Percentiles rank a stretch among this genome's conserved stretches.
Conservation (phyloP, 441 rosid species). For the Bocquillonia castaneifolia region DNA sequence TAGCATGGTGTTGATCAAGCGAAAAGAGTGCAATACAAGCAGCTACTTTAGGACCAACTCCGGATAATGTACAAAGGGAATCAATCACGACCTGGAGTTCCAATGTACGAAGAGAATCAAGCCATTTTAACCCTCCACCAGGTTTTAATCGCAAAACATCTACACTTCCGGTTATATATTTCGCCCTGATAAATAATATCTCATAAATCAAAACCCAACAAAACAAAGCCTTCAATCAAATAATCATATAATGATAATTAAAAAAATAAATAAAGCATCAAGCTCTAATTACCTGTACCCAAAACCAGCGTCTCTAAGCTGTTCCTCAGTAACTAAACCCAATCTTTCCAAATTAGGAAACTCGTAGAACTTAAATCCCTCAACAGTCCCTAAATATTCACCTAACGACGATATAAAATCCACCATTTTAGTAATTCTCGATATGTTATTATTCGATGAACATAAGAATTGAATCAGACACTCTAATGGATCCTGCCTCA, state of each 20-base stretch:
- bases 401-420: constrained; percentile 65
- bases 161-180: constrained; percentile 62
- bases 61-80: constrained; percentile 72
- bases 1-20: constrained; percentile 85
- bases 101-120: constrained; percentile 60
- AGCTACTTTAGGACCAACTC: constrained; percentile 93
- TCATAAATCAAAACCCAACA: constrained; percentile 21
- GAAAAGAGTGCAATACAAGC: constrained; percentile 90
- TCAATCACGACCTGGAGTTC: constrained; percentile 55
- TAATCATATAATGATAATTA: background rate
- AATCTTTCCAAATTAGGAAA: constrained; percentile 72
- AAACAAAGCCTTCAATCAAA: background rate
- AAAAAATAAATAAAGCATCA: too few relatives aligned
- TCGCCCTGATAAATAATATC: constrained; percentile 53
- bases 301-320: constrained; percentile 77
- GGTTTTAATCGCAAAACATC: constrained; percentile 61
- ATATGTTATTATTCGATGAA: constrained; percentile 81
- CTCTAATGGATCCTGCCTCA: constrained; percentile 87
- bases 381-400: constrained; percentile 51
- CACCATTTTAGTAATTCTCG: constrained; percentile 89
- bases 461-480: constrained; percentile 81
- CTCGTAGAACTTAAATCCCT: constrained; percentile 62
- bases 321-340: constrained; percentile 54
- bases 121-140: constrained; percentile 79
- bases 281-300: constrained; percentile 86